Base-by-base conservation (phyloP, 106 monocot species). In the Dioscorea zingiberensis region DNA sequence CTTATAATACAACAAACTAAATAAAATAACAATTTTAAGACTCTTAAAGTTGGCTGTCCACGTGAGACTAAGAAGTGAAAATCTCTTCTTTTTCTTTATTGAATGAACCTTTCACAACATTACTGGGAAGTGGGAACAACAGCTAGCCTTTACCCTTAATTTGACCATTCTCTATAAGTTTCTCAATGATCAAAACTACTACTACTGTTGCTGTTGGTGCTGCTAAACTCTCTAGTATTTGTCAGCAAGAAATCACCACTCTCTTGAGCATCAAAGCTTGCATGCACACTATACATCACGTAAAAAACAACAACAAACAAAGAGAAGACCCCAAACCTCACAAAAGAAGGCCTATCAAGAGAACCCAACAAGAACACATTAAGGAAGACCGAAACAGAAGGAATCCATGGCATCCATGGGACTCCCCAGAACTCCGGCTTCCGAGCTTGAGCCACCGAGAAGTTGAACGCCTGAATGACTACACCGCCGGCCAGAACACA, bases 391-490 rank as follows among this genome's bases (percentile, higher is more conserved):
- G 97, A 92, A 21, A 79, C 55, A 10, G 88, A 74, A 27, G 92
- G 97, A 2, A 84, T 45, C 80, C 92, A 85, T 18, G 97, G 97
- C 97, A 98, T 93, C 68, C 81, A 21, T 18, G 92, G 97, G 28
- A 93, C 80, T 7, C 97, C 97, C 97, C 97, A 93, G 25, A 82
- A 71, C 84, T 89, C 88, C 3, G 91, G 97, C 73, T 77, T 80
- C 63, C 73, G 49, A 16, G 78, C 89, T 68, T 92, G 73, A 1
- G 78, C 68, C 55, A 86, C 92, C 0, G 66, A 25, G 46, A 18
- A 18, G 23, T 44, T 59, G 76, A 92, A 98, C 2, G 25, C 64
- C 28, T 72, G 72, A n/a, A 92, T 46, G 0, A 76, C 47, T 18
- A 30, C 69, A 4, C 74, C 71, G 1, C 73, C 85, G 0, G 58